Evolutionary conservation across 345 rosid species (phyloP).

Genomic region (Populus simonii): DNA sequence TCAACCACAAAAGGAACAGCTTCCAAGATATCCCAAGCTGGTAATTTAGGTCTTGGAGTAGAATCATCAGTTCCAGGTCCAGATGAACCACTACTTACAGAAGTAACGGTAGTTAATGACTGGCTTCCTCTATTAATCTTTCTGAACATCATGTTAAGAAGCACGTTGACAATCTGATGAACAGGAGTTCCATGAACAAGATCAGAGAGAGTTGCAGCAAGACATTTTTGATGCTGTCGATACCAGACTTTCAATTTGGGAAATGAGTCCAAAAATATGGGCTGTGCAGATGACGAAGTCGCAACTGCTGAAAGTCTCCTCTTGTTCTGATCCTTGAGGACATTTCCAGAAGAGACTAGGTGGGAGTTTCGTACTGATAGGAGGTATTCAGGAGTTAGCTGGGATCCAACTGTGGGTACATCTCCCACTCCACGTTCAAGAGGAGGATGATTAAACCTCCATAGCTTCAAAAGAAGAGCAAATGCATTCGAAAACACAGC

Average conservation of each 20-base stretch:
- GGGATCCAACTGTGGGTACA: slow-evolving; percentile 64
- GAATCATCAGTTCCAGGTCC: slow-evolving; percentile 62
- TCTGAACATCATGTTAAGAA: slow-evolving; percentile 83
- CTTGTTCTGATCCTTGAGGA: slow-evolving; percentile 13
- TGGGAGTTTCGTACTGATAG: slow-evolving; percentile 75
- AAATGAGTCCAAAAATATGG: slow-evolving; percentile 79
- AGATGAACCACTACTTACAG: slow-evolving; percentile 77
- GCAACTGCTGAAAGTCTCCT: slow-evolving; percentile 51
- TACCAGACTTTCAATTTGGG: slow-evolving; percentile 86
- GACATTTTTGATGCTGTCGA: slow-evolving; percentile 80
- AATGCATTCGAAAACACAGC: slow-evolving; percentile 88
- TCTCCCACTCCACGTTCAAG: slow-evolving; percentile 71
- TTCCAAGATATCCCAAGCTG: slow-evolving; percentile 96
- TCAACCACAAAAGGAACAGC: slow-evolving; percentile 78
- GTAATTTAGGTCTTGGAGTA: slow-evolving; percentile 60
- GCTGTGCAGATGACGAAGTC: slow-evolving; percentile 31
- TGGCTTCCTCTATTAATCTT: slow-evolving; percentile 59
- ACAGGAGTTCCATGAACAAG: slow-evolving; percentile 74
- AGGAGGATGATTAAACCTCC: slow-evolving; percentile 88
- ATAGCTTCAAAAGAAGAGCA: slow-evolving; percentile 72
- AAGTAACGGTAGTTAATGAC: slow-evolving; percentile 49
- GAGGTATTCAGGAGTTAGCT: slow-evolving; percentile 75
- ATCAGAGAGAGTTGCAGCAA: slow-evolving; percentile 73
- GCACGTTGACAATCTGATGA: slow-evolving; percentile 78
- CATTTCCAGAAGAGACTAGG: slow-evolving; percentile 56